Evolutionary conservation across 1,284 basidiomycete genomes (phyloP).

Genomic region (Fomes fomentarius): DNA sequence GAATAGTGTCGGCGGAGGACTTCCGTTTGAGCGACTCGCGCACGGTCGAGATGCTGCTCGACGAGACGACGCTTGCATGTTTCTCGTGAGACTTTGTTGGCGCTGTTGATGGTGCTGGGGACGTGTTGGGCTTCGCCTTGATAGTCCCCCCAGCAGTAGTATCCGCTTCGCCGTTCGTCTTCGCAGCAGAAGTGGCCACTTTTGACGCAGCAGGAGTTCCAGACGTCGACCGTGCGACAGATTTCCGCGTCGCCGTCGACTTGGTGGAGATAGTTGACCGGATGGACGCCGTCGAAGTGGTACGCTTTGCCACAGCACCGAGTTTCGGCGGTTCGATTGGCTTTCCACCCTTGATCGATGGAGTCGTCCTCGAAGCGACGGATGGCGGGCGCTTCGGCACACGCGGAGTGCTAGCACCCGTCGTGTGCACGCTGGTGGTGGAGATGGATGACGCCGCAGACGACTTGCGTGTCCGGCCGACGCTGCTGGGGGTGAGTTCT

Average conservation of each 20-base stretch:
- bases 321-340: constrained; percentile 26
- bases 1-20: constrained; percentile 42
- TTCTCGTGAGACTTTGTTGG: constrained; percentile 37
- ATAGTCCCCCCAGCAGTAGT: constrained; percentile 18
- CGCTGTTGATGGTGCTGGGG: too few species aligned
- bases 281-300: constrained; percentile 35
- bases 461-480: constrained; percentile 42
- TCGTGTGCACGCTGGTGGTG: constrained; percentile 41
- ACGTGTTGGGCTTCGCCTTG: constrained; percentile 31
- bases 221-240: constrained; percentile 21
- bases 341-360: constrained; percentile 26
- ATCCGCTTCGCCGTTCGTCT: constrained; percentile 13
- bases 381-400: constrained; percentile 28
- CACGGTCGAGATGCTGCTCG: constrained; percentile 32
- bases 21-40: constrained; percentile 37
- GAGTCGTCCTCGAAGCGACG: constrained; percentile 28
- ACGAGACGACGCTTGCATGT: constrained; percentile 32
- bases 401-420: constrained; percentile 29
- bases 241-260: constrained; percentile 34
- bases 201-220: constrained; percentile 8
- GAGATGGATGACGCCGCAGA: constrained; percentile 47
- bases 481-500: constrained; percentile 40
- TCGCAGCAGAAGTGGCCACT: constrained; percentile 8
- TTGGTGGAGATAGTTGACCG: constrained; percentile 37
- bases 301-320: constrained; percentile 28